phyloP scores from a whole-genome alignment of 805 yeast species.

The Cyberlindnera americana region DNA sequence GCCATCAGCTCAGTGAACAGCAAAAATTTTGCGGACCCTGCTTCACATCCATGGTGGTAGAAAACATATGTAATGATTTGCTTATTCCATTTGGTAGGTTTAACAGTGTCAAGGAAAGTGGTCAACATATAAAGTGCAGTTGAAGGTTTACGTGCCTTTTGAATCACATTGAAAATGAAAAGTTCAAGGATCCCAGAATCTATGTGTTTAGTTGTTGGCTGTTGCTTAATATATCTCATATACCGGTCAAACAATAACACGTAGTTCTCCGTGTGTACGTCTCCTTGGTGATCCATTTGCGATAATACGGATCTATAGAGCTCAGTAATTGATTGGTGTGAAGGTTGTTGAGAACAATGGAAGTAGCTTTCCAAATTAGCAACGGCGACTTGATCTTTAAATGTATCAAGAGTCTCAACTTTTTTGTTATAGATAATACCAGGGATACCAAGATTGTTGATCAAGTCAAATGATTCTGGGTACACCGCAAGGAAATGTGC shows the following conservation, averaged over 20 bases:
- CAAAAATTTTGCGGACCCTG: slow-evolving; percentile 6
- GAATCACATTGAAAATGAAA: slow-evolving; percentile 14
- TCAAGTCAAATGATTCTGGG: slow-evolving; percentile 8
- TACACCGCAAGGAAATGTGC: slow-evolving; percentile 24
- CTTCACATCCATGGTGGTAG: slow-evolving; percentile 13
- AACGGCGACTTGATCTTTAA: slow-evolving; percentile 2
- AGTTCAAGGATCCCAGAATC: slow-evolving; percentile 19
- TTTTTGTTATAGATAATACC: slow-evolving; percentile 13
- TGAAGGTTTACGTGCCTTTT: slow-evolving; percentile 9
- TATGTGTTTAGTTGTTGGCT: background rate
- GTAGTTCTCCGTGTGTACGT: background rate
- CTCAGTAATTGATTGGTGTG: slow-evolving; percentile 16
- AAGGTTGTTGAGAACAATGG: slow-evolving; percentile 7
- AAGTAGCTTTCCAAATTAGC: slow-evolving; percentile 15
- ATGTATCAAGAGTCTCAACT: background rate
- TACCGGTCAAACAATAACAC: slow-evolving; percentile 3
- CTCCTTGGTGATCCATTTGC: slow-evolving; percentile 10
- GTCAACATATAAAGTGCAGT: slow-evolving; percentile 18
- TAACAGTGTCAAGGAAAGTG: slow-evolving; percentile 6
- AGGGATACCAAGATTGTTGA: slow-evolving; percentile 20
- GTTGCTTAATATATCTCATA: background rate
- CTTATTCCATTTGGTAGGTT: slow-evolving; percentile 7
- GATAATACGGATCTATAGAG: slow-evolving; percentile 17
- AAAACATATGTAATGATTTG: slow-evolving; percentile 9
- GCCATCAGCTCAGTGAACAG: slow-evolving; percentile 13